A percentile compares a stretch with the other conserved stretches of the same genome.
Evolutionary conservation across 192 early-diverging fungal genomes (phyloP).

Genomic region (Phlyctochytrium bullatum): DNA sequence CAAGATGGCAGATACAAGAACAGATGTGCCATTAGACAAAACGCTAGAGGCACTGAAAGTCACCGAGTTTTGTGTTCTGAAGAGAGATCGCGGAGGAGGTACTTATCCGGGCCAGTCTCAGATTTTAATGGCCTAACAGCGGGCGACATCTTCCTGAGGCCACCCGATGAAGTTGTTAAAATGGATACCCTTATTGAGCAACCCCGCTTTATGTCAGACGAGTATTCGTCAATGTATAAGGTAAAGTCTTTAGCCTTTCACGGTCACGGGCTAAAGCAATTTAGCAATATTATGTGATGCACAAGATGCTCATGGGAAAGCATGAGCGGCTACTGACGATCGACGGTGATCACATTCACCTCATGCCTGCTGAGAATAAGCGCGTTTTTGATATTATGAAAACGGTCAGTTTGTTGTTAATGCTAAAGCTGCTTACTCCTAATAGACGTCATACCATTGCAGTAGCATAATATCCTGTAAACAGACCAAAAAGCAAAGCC

Average conservation of each 20-base stretch:
- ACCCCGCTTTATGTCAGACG: slow-evolving; percentile 44
- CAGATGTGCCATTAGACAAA: slow-evolving; percentile 76
- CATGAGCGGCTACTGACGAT: slow-evolving; percentile 87
- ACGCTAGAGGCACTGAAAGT: slow-evolving; percentile 65
- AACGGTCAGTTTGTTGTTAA: slow-evolving; percentile 48
- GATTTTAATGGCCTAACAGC: slow-evolving; percentile 29
- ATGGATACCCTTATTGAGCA: slow-evolving; percentile 17
- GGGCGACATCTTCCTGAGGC: slow-evolving; percentile 58
- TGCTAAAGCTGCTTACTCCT: background rate
- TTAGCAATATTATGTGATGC: slow-evolving; percentile 80
- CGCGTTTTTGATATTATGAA: slow-evolving; percentile 81
- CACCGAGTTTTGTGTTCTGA: slow-evolving; percentile 71
- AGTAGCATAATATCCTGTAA: slow-evolving; percentile 40
- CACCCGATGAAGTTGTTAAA: slow-evolving; percentile 44
- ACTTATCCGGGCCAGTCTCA: slow-evolving; percentile 4
- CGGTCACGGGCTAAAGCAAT: background rate
- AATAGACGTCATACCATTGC: slow-evolving; percentile 41
- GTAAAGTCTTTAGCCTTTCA: slow-evolving; percentile 26
- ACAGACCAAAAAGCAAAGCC: slow-evolving; percentile 30
- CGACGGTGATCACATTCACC: slow-evolving; percentile 89
- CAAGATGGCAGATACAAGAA: slow-evolving; percentile 72
- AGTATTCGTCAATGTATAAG: slow-evolving; percentile 52
- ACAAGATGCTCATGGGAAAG: slow-evolving; percentile 82
- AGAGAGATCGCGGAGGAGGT: slow-evolving; percentile 61
- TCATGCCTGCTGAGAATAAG: slow-evolving; percentile 79